phyloP scores from a whole-genome alignment of 305 asterid species.

The Solanum hybrid region DNA sequence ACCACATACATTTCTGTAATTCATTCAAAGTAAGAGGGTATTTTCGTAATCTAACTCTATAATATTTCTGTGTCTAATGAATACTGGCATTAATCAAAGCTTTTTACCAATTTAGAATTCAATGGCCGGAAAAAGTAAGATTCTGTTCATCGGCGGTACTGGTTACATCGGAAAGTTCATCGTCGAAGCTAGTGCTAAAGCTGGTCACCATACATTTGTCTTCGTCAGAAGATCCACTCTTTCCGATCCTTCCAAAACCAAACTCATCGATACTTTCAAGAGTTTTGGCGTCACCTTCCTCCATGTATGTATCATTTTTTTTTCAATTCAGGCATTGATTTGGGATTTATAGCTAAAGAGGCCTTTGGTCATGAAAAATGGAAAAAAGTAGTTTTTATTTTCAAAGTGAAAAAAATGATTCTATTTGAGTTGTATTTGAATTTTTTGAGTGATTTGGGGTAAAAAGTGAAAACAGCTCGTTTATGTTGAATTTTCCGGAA shows the following conservation, averaged over 20 bases:
- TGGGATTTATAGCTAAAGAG: neutral
- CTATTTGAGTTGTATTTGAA: neutral
- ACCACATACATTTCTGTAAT: neutral
- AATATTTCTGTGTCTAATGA: neutral
- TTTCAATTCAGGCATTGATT: neutral
- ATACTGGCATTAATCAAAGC: neutral
- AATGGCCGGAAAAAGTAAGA: slow-evolving; percentile 35
- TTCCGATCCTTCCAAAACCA: slow-evolving; percentile 26
- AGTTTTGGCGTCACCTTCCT: slow-evolving; percentile 31
- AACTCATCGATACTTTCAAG: slow-evolving; percentile 31
- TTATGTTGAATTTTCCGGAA: neutral
- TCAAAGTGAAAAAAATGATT: neutral
- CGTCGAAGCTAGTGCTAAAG: slow-evolving; percentile 27
- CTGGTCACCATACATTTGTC: slow-evolving; percentile 35
- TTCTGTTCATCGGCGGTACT: slow-evolving; percentile 40
- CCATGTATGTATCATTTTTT: slow-evolving; percentile 13
- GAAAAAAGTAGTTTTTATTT: neutral
- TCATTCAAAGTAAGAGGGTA: neutral
- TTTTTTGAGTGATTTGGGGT: neutral
- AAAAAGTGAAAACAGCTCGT: neutral
- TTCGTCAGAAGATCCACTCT: slow-evolving; percentile 32
- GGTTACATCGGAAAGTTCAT: slow-evolving; percentile 45
- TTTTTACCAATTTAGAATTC: neutral
- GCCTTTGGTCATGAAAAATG: neutral
- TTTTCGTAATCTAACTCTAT: neutral